These are phyloP conservation scores for Fusarium luffae DNA, from an alignment of 2,329 filamentous ascomycete species.

Conservation along the genomic window DNA sequence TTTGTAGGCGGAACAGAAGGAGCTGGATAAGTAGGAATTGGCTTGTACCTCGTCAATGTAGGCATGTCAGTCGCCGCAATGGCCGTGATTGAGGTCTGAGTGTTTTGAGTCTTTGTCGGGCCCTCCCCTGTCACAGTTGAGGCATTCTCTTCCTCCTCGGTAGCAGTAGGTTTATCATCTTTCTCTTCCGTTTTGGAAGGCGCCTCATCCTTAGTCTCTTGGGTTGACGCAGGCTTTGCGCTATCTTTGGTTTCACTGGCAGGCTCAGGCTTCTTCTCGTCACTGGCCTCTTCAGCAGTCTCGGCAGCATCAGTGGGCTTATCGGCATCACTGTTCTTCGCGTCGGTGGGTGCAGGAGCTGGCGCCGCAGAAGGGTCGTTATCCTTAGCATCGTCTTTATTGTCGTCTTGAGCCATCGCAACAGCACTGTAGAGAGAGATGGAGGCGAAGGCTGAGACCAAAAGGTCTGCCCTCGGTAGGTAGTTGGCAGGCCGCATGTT, in stretches of 20 bases:
- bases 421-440: conserved; percentile 47
- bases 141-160: conserved; percentile 26
- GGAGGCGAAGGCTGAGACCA: conserved; percentile 46
- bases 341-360: conserved; percentile 31
- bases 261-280: conserved; percentile 14
- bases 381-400: conserved; percentile 34
- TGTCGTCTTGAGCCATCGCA: conserved; percentile 48
- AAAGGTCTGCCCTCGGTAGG: conserved; percentile 41
- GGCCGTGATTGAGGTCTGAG: conserved; percentile 24
- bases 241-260: conserved; percentile 26
- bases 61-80: conserved; percentile 50
- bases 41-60: conserved; percentile 54
- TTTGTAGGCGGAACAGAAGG: conserved; percentile 83
- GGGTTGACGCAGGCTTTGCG: conserved; percentile 25
- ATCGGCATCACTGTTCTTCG: conserved; percentile 27
- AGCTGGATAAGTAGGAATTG: conserved; percentile 71
- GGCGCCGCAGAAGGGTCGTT: conserved; percentile 27
- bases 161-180: conserved; percentile 21
- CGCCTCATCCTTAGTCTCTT: conserved; percentile 23
- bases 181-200: conserved; percentile 28
- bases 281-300: conserved; percentile 7
- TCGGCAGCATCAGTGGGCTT: conserved; percentile 19
- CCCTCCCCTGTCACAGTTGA: conserved; percentile 36
- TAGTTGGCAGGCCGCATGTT: conserved; percentile 47
- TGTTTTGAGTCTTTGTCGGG: conserved; percentile 27